A percentile compares a stretch with the other conserved stretches of the same genome.
Evolutionary conservation across 2,329 filamentous ascomycete genomes (phyloP).

Genomic region (Didymella arachidicola): DNA sequence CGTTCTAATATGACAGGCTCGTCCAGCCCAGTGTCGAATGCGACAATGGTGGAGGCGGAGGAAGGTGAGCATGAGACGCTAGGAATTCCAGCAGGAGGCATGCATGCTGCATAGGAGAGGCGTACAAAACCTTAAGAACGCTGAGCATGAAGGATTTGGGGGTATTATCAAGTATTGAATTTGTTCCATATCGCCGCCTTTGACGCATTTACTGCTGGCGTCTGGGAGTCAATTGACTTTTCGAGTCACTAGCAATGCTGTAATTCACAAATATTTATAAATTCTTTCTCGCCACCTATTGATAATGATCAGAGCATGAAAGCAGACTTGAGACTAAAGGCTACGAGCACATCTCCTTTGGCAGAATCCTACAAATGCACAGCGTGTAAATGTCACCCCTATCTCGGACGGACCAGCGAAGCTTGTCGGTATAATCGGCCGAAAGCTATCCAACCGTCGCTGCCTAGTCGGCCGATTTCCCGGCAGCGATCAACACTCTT

Average conservation of each 20-base stretch:
- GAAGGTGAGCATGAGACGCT: constrained; percentile 10
- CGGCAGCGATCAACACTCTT: constrained; percentile 12
- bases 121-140: too few relatives aligned
- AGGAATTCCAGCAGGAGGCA: neutral
- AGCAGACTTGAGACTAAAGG: too few relatives aligned
- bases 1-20: constrained; percentile 3
- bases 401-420: constrained; percentile 7
- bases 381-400: neutral
- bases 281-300: too few relatives aligned
- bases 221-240: neutral
- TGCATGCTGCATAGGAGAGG: neutral
- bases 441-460: constrained; percentile 4
- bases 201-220: neutral
- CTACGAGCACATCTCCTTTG: too few relatives aligned
- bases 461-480: constrained; percentile 21
- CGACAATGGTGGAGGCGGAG: constrained; percentile 18
- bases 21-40: constrained; percentile 14
- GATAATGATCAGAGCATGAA: too few relatives aligned
- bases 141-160: neutral
- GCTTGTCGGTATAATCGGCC: constrained; percentile 13
- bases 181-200: neutral
- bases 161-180: neutral
- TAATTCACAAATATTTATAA: neutral
- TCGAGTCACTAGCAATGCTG: neutral
- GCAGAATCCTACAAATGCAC: neutral